These are phyloP conservation scores for Plasmodium ovale DNA, from an alignment of 169 alveolate species.

Conservation along the genomic window DNA sequence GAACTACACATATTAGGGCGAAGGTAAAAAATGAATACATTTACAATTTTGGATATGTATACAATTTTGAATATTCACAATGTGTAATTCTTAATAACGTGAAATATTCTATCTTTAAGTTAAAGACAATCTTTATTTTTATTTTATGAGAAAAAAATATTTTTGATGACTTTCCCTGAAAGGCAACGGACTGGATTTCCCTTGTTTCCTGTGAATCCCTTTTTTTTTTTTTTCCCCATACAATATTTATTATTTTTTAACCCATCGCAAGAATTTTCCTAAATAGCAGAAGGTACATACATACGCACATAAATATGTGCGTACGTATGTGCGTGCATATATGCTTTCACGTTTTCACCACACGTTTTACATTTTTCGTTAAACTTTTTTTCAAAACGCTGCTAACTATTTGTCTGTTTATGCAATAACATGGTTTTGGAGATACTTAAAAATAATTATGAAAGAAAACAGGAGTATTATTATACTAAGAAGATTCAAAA, in stretches of 20 bases:
- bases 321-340: slow-evolving; percentile 6
- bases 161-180: slow-evolving; percentile 44
- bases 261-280: not conserved
- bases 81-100: slow-evolving; percentile 1
- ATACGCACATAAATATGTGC: not conserved
- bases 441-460: slow-evolving; percentile 53
- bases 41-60: slow-evolving; percentile 6
- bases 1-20: slow-evolving; percentile 8
- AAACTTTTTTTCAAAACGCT: slow-evolving; percentile 19
- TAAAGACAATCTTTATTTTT: slow-evolving; percentile 34
- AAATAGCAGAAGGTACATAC: not conserved
- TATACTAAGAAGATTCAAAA: slow-evolving; percentile 39
- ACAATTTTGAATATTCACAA: slow-evolving; percentile 21
- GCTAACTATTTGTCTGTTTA: slow-evolving; percentile 4
- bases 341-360: not conserved
- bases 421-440: slow-evolving; percentile 49
- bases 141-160: slow-evolving; percentile 34
- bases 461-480: slow-evolving; percentile 57
- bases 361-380: too few species aligned
- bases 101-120: slow-evolving; percentile 24
- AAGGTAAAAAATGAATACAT: not conserved
- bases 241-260: slow-evolving; percentile 23
- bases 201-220: not conserved
- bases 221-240: not conserved
- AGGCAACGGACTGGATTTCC: slow-evolving; percentile 6